These are phyloP conservation scores for Populus euphratica DNA, from an alignment of 345 rosid genomes.

Conservation along the genomic window DNA sequence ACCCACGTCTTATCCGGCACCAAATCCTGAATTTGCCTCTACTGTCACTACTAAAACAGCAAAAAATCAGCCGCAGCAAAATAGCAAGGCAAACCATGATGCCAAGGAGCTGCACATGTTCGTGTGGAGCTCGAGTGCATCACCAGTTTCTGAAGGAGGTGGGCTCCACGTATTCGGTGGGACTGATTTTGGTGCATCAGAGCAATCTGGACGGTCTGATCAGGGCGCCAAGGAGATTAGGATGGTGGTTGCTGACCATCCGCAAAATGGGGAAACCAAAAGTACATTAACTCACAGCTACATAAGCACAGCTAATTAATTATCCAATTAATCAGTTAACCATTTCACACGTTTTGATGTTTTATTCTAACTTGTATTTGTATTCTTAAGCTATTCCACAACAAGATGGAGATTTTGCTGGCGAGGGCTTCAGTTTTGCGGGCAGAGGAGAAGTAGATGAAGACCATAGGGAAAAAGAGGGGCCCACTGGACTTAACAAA, in stretches of 20 bases:
- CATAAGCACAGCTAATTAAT: background rate
- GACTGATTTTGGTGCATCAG: conserved; percentile 47
- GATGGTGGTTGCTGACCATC: conserved; percentile 76
- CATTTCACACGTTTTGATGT: background rate
- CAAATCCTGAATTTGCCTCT: conserved; percentile 73
- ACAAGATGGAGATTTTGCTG: conserved; percentile 44
- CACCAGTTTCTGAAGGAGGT: conserved; percentile 43
- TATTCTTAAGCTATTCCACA: conserved; percentile 35
- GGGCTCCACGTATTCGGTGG: conserved; percentile 72
- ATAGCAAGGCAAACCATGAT: conserved; percentile 56
- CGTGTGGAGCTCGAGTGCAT: conserved; percentile 42
- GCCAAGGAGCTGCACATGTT: conserved; percentile 54
- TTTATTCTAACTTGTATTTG: background rate
- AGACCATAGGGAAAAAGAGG: conserved; percentile 18
- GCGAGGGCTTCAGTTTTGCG: conserved; percentile 50
- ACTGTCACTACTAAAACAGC: conserved; percentile 26
- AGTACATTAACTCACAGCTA: conserved; percentile 28
- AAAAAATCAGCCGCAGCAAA: conserved; percentile 21
- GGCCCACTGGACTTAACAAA: conserved; percentile 41
- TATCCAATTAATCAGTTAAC: background rate
- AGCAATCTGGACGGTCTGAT: conserved; percentile 74
- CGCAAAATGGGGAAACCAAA: conserved; percentile 70
- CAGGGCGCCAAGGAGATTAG: conserved; percentile 91
- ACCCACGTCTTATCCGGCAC: conserved; percentile 74
- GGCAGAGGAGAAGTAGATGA: conserved; percentile 48